Evolutionary conservation across 2,329 filamentous ascomycete species (phyloP), one percentile per base, ranked within the genome.

Genomic region (Colletotrichum ledebouriae): DNA sequence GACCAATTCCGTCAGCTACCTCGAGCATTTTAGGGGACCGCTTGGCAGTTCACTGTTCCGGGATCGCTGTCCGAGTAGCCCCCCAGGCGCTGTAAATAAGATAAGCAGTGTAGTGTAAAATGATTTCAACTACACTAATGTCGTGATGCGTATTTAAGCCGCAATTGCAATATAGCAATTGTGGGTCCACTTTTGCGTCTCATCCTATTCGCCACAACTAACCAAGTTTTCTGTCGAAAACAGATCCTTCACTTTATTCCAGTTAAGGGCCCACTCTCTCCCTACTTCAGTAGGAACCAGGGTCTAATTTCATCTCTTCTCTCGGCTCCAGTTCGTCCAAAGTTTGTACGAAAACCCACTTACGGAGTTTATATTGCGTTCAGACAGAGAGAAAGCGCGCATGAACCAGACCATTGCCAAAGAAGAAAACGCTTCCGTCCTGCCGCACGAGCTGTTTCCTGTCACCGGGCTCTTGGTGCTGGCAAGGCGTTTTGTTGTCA

Each of bases 401-500:
- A 57, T 67, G 17, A 67, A 56, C 13, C 25, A 25, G 47, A 22
- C 63, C 50, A 58, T 29, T 42, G 63, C 63, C 50, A 67, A 67
- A 63, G 42, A 11, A 63, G 59, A 34, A 13, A 63, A 33, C 50
- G 34, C 11, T 37, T 17, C 63, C 63, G 63, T 63, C 25, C 22
- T 12, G 9, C 10, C 20, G 29, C 12, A 17, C 53, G 53, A 59
- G 39, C 53, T 52, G 57, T 12, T 20, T 29, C 42, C 44, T 58
- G 44, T 58, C 34, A 41, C 52, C 52, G 12, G n/a, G 41, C 33
- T 62, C 58, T 57, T 57, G 39, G 29, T 25, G 52, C 44, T 25
- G 44, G 59, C 63, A 63, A 52, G 42, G 7, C 37, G 29, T 29
- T 59, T 10, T 39, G 22, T 15, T 15, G 29, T 41, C 15, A 15